Base-by-base conservation (phyloP, 352 stramenopile genomes). In the Globisporangium megalacanthum region DNA sequence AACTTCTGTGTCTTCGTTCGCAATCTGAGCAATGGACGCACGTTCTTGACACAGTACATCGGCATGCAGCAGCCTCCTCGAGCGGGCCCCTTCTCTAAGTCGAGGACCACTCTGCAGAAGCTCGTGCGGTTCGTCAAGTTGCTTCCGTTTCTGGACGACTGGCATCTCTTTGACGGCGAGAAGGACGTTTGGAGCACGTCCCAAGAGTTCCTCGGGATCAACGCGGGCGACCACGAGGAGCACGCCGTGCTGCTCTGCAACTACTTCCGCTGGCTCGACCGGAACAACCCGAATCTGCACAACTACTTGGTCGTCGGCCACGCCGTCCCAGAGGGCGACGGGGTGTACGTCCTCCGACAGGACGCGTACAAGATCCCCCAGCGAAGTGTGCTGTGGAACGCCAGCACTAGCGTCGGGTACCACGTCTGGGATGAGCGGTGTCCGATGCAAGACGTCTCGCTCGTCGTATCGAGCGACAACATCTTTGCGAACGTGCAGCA, bases 211-310 rank as follows among this genome's bases (percentile, higher is more conserved):
- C 64, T 98, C 8, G 79, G 89, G 36, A 83, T 97, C 51, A 76
- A 91, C 15, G 86, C 83, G 7, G 93, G 89, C 13, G 89, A 97
- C 60, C 75, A 77, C 50, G 80, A 97, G 52, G 95, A 98, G 55
- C 94, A 98, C 61, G 90, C 92, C 2, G 73, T 98, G 53, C 61
- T 98, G 51, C 68, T 98, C 20, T 88, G 83, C 49, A 98, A 97
- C 50, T 97, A 82, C 42, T 88, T 97, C 51, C 66, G 83, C 31
- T 96, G 89, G 72, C 70, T 97, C n/a, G 83, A 96, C 44, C 74
- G 70, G 25, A 64, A 70, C 25, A 62, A 73, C 11, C 33, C 56
- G 15, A 69, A 65, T 51, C 31, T 54, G 6, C 65, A 68, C 37
- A 77, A 68, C 31, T 98, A 95, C 53, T 72, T 98, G n/a, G 83